Base-by-base conservation (phyloP, 1,139 yeast genomes). In the Blastobotrys proliferans region DNA sequence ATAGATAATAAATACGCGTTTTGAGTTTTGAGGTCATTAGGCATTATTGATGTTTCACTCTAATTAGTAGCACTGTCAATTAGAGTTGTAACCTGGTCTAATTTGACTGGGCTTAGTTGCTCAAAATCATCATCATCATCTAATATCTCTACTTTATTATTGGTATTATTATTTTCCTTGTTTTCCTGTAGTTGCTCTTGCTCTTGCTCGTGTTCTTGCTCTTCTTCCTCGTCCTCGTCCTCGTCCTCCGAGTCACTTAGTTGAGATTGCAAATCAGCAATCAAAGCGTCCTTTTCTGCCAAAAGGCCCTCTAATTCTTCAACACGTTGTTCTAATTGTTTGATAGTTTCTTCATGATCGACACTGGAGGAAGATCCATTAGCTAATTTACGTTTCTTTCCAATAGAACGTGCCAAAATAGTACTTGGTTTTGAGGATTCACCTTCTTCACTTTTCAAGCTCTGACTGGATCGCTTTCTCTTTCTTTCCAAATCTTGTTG, bases 91-190 rank as follows among this genome's bases (percentile, higher is more conserved):
- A 45, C 39, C 31, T 43, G 38, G 11, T 42, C 40, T n/a, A 40
- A 40, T 26, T 41, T 41, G 18, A 47, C 44, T 3, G 50, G 50
- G 28, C 50, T 47, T 22, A 47, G 35, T 13, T 35, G 24, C 24
- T 47, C 50, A 2, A 47, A 32, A 16, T 41, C 40, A 13, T 42
- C 47, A 22, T 22, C 11, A 11, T 8, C 11, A n/a, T 11, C 30
- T 8, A 16, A 27, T 22, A 11, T 22, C 6, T 27, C 13, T 13
- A 11, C 40, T 8, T 39, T 38, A 16, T 19, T 27, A 24, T 11
- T 22, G 11, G 26, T 22, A 22, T 11, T 11, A 8, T 22, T 11
- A 11, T 8, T 11, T 22, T 19, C 30, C 5, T 36, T 35, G 22
- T 35, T 44, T 10, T 26, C 39, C 16, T 33, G 41, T 14, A 19